These are phyloP conservation scores for Solanum chilense DNA, from an alignment of 257 asterid species.

Conservation along the genomic window DNA sequence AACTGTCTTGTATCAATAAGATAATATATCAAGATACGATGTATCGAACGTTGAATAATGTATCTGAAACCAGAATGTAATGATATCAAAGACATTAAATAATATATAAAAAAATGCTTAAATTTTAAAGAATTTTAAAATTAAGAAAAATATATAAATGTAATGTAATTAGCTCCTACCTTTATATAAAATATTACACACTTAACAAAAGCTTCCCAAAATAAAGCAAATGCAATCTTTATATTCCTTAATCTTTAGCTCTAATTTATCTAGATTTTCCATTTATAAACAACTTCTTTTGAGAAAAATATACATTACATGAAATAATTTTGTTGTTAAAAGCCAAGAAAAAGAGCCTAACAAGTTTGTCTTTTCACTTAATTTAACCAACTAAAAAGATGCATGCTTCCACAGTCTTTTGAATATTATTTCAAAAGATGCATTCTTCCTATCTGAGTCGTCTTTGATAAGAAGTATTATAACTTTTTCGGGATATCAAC, in stretches of 20 bases:
- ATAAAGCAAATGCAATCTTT: background rate
- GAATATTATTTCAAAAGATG: background rate
- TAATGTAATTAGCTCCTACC: too few relatives aligned
- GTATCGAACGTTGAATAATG: too few relatives aligned
- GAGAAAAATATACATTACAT: background rate
- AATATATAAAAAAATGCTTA: too few relatives aligned
- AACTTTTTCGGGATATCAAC: fast-evolving
- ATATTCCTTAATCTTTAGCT: background rate
- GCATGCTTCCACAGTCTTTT: background rate
- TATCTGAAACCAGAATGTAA: too few relatives aligned
- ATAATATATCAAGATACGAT: too few relatives aligned
- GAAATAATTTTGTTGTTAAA: background rate
- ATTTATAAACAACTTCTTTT: background rate
- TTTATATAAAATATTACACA: background rate
- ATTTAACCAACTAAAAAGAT: background rate
- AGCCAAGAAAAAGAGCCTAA: background rate
- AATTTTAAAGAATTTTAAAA: too few relatives aligned
- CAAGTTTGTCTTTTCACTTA: background rate
- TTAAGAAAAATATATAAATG: too few relatives aligned
- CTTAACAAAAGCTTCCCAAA: background rate
- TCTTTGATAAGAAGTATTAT: too few relatives aligned
- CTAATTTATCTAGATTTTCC: background rate
- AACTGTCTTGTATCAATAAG: too few relatives aligned
- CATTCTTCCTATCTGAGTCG: background rate
- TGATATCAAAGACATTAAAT: too few relatives aligned